These are phyloP conservation scores for Yarrowia osloensis DNA, from an alignment of 805 yeast genomes.

Conservation along the genomic window DNA sequence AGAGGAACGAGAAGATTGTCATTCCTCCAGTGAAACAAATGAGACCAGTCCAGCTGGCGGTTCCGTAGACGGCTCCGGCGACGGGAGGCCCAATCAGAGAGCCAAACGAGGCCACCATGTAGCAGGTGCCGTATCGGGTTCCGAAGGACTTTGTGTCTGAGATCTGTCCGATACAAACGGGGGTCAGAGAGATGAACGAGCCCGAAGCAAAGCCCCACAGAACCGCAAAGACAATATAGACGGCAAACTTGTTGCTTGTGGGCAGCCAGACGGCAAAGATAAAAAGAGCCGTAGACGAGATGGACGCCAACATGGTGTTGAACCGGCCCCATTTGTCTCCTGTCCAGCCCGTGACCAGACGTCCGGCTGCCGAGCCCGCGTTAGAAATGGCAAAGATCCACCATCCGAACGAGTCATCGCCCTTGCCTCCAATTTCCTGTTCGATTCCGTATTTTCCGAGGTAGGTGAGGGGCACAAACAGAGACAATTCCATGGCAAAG, in stretches of 20 bases:
- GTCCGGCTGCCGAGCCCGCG: slow-evolving; percentile 54
- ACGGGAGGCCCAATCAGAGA: slow-evolving; percentile 45
- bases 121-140: slow-evolving; percentile 65
- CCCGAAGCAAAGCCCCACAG: slow-evolving; percentile 62
- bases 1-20: slow-evolving; percentile 35
- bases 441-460: slow-evolving; percentile 55
- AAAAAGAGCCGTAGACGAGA: slow-evolving; percentile 50
- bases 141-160: slow-evolving; percentile 68
- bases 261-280: slow-evolving; percentile 68
- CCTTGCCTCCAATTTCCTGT: slow-evolving; percentile 35
- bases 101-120: slow-evolving; percentile 48
- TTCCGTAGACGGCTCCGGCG: slow-evolving; percentile 40
- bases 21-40: slow-evolving; percentile 40
- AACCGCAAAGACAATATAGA: slow-evolving; percentile 55
- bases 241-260: slow-evolving; percentile 43
- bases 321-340: slow-evolving; percentile 60
- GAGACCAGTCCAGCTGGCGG: slow-evolving; percentile 38
- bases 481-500: slow-evolving; percentile 52
- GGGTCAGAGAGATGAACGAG: slow-evolving; percentile 63
- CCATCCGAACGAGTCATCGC: slow-evolving; percentile 38
- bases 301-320: slow-evolving; percentile 56
- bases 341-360: slow-evolving; percentile 55
- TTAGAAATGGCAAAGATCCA: slow-evolving; percentile 52
- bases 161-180: slow-evolving; percentile 68
- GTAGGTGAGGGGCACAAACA: slow-evolving; percentile 56